phyloP scores from a whole-genome alignment of 2,329 filamentous ascomycete species.

The Triangularia verruculosa region DNA sequence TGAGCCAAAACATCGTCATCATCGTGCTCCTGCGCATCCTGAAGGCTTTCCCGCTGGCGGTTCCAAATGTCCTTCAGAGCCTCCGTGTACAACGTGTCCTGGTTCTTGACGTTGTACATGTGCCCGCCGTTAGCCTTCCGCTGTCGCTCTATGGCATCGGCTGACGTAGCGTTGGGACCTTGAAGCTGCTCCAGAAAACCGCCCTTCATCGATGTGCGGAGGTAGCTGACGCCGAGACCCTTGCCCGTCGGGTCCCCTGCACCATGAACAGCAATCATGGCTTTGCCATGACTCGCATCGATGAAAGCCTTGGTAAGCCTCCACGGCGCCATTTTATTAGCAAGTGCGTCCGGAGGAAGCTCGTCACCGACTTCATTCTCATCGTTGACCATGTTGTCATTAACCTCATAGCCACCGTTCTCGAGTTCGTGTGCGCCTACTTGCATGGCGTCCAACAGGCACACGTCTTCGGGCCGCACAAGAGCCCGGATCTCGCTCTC shows the following conservation, averaged over 20 bases:
- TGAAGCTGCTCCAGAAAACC: conserved; percentile 81
- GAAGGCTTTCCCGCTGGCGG: conserved; percentile 75
- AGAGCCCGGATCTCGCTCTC: conserved; percentile 77
- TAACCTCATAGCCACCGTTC: conserved; percentile 80
- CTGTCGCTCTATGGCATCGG: conserved; percentile 83
- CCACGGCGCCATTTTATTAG: conserved; percentile 92
- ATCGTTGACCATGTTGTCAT: conserved; percentile 61
- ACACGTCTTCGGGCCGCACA: conserved; percentile 95
- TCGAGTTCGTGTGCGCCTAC: conserved; percentile 86
- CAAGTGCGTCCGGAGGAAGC: conserved; percentile 66
- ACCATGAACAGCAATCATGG: conserved; percentile 92
- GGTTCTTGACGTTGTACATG: conserved; percentile 94
- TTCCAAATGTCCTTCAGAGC: conserved; percentile 93
- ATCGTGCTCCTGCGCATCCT: conserved; percentile 66
- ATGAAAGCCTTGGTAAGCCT: conserved; percentile 95
- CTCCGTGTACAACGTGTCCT: conserved; percentile 87
- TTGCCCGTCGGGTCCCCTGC: conserved; percentile 92
- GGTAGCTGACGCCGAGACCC: conserved; percentile 93
- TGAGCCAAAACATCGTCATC: conserved; percentile 58
- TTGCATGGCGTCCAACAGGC: conserved; percentile 93
- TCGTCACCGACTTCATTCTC: conserved; percentile 60
- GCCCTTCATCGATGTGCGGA: conserved; percentile 98
- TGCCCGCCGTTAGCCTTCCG: conserved; percentile 89
- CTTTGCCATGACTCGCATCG: conserved; percentile 88
- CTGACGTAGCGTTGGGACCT: conserved; percentile 62